Conservation (phyloP, 495 filamentous ascomycete species). For the Penicillium dipodomyicola region DNA sequence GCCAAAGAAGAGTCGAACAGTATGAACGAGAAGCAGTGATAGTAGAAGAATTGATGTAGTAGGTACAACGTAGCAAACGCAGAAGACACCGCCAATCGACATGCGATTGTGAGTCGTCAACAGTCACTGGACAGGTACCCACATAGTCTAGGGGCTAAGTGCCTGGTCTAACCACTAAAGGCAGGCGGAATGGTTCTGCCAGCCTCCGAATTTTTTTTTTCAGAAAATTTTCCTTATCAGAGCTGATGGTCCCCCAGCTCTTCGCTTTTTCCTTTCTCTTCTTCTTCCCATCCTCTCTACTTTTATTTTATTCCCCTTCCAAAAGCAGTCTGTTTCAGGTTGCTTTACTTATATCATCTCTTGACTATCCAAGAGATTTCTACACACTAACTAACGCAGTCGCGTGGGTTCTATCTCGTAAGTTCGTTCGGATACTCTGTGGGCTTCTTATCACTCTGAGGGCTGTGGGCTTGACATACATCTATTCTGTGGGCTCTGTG, state of each 20-base stretch:
- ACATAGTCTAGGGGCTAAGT: slow-evolving; percentile 16
- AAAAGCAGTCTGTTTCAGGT: slow-evolving; percentile 19
- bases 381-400: slow-evolving; percentile 37
- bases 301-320: slow-evolving; percentile 12
- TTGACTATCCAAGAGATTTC: slow-evolving; percentile 11
- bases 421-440: slow-evolving; percentile 49
- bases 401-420: slow-evolving; percentile 40
- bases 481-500: slow-evolving; percentile 46
- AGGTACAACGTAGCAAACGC: neutral
- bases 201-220: slow-evolving; percentile 39
- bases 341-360: slow-evolving; percentile 18
- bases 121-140: slow-evolving; percentile 16
- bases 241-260: slow-evolving; percentile 26
- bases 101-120: slow-evolving; percentile 15
- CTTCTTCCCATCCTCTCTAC: slow-evolving; percentile 20
- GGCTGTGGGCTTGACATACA: slow-evolving; percentile 50
- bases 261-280: slow-evolving; percentile 26
- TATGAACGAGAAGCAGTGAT: neutral
- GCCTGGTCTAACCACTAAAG: slow-evolving; percentile 11
- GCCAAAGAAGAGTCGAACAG: neutral
- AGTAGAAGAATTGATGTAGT: neutral
- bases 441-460: slow-evolving; percentile 47
- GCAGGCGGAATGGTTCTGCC: slow-evolving; percentile 38
- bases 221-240: slow-evolving; percentile 34
- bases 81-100: slow-evolving; percentile 10